Conservation (phyloP, 1,284 basidiomycete species). For the Boletus mariae region DNA sequence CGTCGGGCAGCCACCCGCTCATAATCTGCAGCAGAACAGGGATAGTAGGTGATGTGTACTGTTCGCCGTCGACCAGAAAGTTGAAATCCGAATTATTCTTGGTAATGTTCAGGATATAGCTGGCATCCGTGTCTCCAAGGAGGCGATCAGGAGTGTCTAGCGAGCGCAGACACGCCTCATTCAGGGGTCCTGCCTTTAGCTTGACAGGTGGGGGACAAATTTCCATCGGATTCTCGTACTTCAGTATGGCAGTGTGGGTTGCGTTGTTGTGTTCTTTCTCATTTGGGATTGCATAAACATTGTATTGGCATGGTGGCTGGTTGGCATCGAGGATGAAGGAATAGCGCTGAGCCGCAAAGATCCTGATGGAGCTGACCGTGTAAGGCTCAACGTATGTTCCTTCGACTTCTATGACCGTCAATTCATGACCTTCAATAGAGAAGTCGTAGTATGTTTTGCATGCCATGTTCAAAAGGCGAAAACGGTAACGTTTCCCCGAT, state of each 20-base stretch:
- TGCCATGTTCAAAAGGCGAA: conserved; percentile 35
- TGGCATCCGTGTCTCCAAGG: conserved; percentile 25
- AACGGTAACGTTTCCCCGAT: conserved; percentile 33
- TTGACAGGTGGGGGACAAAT: neutral
- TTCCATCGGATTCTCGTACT: conserved; percentile 31
- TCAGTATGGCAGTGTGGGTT: conserved; percentile 30
- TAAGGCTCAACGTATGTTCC: conserved; percentile 26
- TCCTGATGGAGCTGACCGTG: conserved; percentile 30
- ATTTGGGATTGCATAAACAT: conserved; percentile 23
- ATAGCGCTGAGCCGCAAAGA: conserved; percentile 35
- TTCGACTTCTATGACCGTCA: neutral
- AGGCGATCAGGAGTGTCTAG: conserved; percentile 18
- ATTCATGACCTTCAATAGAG: neutral
- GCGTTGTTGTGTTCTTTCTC: conserved; percentile 4
- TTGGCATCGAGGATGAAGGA: conserved; percentile 35
- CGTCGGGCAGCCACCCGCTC: conserved; percentile 29
- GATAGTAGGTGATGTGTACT: neutral
- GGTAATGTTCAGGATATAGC: conserved; percentile 21
- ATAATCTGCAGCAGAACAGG: conserved; percentile 39
- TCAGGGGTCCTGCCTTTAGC: conserved; percentile 5
- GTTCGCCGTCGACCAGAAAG: neutral
- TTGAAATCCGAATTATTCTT: conserved; percentile 1
- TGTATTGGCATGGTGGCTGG: conserved; percentile 26
- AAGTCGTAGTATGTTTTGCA: neutral
- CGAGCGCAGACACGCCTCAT: conserved; percentile 31